Evolutionary conservation across 352 stramenopile species (phyloP).

Genomic region (Phytophthora tentaculata): DNA sequence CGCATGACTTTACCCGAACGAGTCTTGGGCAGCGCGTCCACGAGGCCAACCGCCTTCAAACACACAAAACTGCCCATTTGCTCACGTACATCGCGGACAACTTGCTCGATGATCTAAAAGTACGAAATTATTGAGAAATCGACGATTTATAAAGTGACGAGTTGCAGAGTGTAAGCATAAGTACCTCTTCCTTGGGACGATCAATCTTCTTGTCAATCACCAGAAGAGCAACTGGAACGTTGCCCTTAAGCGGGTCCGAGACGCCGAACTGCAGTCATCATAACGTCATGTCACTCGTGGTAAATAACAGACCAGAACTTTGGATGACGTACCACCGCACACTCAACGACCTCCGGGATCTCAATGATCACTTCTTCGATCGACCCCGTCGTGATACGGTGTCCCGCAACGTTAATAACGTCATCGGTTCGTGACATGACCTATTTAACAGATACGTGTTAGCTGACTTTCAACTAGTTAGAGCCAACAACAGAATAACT

Average conservation of each 20-base stretch:
- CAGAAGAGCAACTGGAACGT: constrained; percentile 50
- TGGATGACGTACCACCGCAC: constrained; percentile 68
- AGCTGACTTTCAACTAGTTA: too few relatives aligned
- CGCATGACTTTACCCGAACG: constrained; percentile 63
- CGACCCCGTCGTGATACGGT: constrained; percentile 86
- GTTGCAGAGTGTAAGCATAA: too few relatives aligned
- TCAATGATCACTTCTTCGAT: constrained; percentile 91
- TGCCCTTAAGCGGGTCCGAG: constrained; percentile 49
- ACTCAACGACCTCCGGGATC: constrained; percentile 88
- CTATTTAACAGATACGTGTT: constrained; percentile 21
- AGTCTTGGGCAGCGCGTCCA: constrained; percentile 56
- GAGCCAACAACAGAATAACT: constrained; percentile 8
- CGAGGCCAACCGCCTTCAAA: constrained; percentile 50
- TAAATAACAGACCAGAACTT: too few relatives aligned
- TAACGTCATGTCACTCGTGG: too few relatives aligned
- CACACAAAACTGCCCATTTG: constrained; percentile 66
- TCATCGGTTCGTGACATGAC: constrained; percentile 93
- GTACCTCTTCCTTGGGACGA: constrained; percentile 43
- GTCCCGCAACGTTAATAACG: constrained; percentile 91
- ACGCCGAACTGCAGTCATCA: constrained; percentile 47
- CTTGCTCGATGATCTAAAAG: constrained; percentile 44
- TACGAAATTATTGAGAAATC: too few relatives aligned
- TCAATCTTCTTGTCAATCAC: constrained; percentile 53
- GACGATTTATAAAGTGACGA: too few relatives aligned
- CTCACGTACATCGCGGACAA: constrained; percentile 46